Base-by-base conservation (phyloP, 768 basidiomycete species). In the Calocybe indica region DNA sequence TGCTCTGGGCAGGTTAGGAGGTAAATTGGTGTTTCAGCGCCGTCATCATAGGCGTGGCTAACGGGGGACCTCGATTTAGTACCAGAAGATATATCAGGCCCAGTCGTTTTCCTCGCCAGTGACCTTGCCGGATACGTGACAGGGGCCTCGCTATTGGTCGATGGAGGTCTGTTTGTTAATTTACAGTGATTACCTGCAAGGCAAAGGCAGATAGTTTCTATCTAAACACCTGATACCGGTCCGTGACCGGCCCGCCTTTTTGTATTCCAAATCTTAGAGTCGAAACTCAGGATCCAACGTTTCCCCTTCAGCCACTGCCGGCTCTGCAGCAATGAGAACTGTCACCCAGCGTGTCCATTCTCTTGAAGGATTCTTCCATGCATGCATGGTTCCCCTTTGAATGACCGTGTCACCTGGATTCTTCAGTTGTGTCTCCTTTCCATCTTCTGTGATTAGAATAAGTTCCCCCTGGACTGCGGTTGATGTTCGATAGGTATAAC, bases 161-260 rank as follows among this genome's bases (percentile, higher is more conserved):
- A 88, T 59, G 87, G 86, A 1, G 87, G 86, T 0, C 64, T 83
- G 40, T 85, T 85, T 52, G 85, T 87, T 39, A 86, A 85, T 55
- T 68, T 89, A 43, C 85, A 88, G 56, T 84, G 55, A 69, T 34
- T 41, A 41, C 34, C 15, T 22, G 22, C 22, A 22, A 22, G 22
- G 22, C 22, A 22, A 22, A 22, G 22, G 22, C 22, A 4, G 22
- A 22, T 22, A 22, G 22, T 22, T 22, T 22, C 22, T 22, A 22
- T 22, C 22, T 22, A 22, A 22, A 4, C 4, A 22, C 22, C 22
- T 4, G 22, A 4, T 22, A 2, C 22, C 22, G 22, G 22, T 22
- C 22, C 22, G 22, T 22, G 22, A 22, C 22, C 22, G 22, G 22
- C 22, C 22, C 22, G 22, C 22, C 22, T 22, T 22, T 22, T 2